Base-by-base conservation (phyloP, 1,284 basidiomycete species). In the Trametes pubescens region DNA sequence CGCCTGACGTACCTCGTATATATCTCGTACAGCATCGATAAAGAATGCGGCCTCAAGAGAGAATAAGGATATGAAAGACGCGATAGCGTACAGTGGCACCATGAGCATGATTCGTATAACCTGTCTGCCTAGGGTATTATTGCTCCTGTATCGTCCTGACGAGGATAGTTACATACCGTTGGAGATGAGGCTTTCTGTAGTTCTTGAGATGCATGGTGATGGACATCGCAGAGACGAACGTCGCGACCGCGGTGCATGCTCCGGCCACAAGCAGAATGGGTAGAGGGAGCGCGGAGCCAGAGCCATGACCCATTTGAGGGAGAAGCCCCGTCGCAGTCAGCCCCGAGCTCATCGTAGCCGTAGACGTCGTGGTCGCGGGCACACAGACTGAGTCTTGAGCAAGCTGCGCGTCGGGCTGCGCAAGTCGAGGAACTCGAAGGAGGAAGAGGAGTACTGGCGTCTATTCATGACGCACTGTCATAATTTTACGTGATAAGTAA, bases 71-170 rank as follows among this genome's bases (percentile, higher is more conserved):
- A 98, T 96, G 70, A 97, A 83, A 2, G 95, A 97, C 0, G 96
- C 87, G 24, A 98, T 83, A 1, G 91, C 95, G 77, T 99, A 99
- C 51, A 99, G 81, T 2, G 96, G 95, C 3, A 98, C 95, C 96
- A 99, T 99, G 71, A 99, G 72, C 89, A 99, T 94, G 74, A 99
- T 98, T 64, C 98, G 86, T 46, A 99, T 87, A 54, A 99, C 96
- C 85, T 95, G 94, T 69, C 95, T 93, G 75, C 14, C 18, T 1
- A 24, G 47, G 2, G 29, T 35, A 5, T 21, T 18, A 32, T 7
- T 9, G 16, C 4, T 24, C 13, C 18, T n/a, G 32, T 10, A 32
- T 8, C 14, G 11, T n/a, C 34, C 24, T 24, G 26, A 35, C 14
- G 59, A 2, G 1, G 4, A 18, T 47, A 10, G 40, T 21, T 37